These are phyloP conservation scores for Gossypium gossypioides DNA, from an alignment of 441 rosid genomes.

Conservation along the genomic window DNA sequence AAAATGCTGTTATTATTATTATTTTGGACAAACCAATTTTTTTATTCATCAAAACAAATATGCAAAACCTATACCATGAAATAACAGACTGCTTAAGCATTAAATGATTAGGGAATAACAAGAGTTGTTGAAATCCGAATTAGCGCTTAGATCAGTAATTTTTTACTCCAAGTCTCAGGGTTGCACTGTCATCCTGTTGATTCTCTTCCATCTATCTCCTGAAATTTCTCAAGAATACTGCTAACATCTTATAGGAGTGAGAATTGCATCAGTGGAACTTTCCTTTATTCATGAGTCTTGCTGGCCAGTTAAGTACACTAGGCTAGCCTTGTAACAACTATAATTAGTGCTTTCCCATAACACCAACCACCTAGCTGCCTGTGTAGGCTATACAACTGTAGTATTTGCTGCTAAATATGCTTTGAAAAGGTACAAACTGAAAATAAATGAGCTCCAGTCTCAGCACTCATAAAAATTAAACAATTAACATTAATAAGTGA, in stretches of 20 bases:
- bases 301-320: neutral
- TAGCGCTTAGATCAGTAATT: neutral
- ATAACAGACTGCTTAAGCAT: neutral
- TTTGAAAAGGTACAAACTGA: neutral
- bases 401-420: neutral
- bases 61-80: neutral
- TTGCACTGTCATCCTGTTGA: neutral
- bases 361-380: neutral
- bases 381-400: neutral
- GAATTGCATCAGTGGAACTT: neutral
- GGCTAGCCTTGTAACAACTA: neutral
- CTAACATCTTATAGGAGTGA: neutral
- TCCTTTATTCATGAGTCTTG: neutral
- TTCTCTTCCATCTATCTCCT: neutral
- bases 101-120: neutral
- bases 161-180: neutral
- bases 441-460: neutral
- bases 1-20: neutral
- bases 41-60: neutral
- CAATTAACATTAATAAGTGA: neutral
- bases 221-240: neutral
- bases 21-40: neutral
- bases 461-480: neutral
- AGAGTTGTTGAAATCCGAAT: neutral
- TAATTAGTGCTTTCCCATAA: neutral